These are phyloP conservation scores for Didymella exigua DNA, from an alignment of 2,329 filamentous ascomycete genomes.

Conservation along the genomic window DNA sequence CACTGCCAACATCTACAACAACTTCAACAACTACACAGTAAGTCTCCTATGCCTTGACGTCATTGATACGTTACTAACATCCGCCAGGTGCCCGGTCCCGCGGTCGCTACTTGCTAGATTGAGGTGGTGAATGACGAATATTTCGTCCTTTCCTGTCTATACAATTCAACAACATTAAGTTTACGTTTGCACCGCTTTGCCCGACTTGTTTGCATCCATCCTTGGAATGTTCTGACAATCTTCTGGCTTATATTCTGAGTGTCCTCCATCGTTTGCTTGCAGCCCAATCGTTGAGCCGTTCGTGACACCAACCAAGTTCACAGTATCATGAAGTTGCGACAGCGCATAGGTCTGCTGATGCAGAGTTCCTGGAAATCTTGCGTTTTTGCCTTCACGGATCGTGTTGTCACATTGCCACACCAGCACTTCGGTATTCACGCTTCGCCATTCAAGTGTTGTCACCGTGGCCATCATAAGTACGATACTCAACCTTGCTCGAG, in stretches of 20 bases:
- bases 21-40: constrained; percentile 46
- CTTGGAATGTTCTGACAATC: not conserved
- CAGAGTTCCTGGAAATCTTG: not conserved
- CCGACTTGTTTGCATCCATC: not conserved
- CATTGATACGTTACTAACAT: too few species aligned
- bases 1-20: constrained; percentile 48
- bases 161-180: not conserved
- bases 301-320: constrained; percentile 1
- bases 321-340: not conserved
- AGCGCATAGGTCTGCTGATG: not conserved
- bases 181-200: not conserved
- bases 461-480: not conserved
- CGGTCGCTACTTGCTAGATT: constrained; percentile 44
- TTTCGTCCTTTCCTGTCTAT: not conserved
- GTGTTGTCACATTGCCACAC: not conserved
- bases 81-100: constrained; percentile 36
- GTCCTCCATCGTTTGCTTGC: not conserved
- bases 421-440: constrained; percentile 24
- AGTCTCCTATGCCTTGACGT: too few species aligned
- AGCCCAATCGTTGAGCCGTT: not conserved
- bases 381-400: constrained; percentile 16
- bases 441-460: constrained; percentile 5
- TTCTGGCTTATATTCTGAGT: not conserved
- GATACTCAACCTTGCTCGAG: not conserved
- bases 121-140: not conserved